phyloP scores from a whole-genome alignment of 805 yeast species.

The Yamadazyma ubonensis region DNA sequence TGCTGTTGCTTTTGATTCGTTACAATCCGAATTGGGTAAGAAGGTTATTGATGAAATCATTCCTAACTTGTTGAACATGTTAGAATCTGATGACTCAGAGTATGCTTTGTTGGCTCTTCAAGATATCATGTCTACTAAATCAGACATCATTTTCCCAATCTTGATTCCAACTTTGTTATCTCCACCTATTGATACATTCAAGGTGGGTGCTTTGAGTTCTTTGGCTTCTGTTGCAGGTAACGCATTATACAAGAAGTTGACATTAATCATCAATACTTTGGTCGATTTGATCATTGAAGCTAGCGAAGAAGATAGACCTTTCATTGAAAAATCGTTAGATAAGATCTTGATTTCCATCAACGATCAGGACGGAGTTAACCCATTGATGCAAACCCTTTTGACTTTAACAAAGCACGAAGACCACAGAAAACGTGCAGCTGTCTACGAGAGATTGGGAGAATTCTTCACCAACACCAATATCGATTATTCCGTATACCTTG shows the following conservation, averaged over 20 bases:
- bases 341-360: slow-evolving; percentile 70
- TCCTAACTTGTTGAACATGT: slow-evolving; percentile 64
- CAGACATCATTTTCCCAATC: slow-evolving; percentile 91
- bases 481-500: slow-evolving; percentile 70
- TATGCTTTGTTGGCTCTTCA: slow-evolving; percentile 83
- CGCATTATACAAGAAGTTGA: slow-evolving; percentile 70
- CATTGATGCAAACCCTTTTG: slow-evolving; percentile 78
- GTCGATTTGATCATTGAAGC: slow-evolving; percentile 54
- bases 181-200: slow-evolving; percentile 78
- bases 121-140: slow-evolving; percentile 87
- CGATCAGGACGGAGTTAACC: slow-evolving; percentile 77
- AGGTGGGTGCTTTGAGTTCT: slow-evolving; percentile 84
- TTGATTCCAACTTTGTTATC: slow-evolving; percentile 79
- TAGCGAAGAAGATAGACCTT: slow-evolving; percentile 38
- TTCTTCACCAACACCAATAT: slow-evolving; percentile 66
- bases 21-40: slow-evolving; percentile 80
- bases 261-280: slow-evolving; percentile 70
- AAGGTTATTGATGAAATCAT: slow-evolving; percentile 84
- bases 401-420: slow-evolving; percentile 77
- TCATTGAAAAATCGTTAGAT: slow-evolving; percentile 58
- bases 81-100: slow-evolving; percentile 65
- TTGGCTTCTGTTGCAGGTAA: slow-evolving; percentile 88
- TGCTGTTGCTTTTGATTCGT: slow-evolving; percentile 83
- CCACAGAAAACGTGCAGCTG: slow-evolving; percentile 56
- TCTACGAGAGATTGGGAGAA: slow-evolving; percentile 64